A percentile compares a stretch with the other conserved stretches of the same genome.
These are phyloP conservation scores for Xylaria arbuscula DNA, from an alignment of 2,329 filamentous ascomycete species.

Conservation along the genomic window DNA sequence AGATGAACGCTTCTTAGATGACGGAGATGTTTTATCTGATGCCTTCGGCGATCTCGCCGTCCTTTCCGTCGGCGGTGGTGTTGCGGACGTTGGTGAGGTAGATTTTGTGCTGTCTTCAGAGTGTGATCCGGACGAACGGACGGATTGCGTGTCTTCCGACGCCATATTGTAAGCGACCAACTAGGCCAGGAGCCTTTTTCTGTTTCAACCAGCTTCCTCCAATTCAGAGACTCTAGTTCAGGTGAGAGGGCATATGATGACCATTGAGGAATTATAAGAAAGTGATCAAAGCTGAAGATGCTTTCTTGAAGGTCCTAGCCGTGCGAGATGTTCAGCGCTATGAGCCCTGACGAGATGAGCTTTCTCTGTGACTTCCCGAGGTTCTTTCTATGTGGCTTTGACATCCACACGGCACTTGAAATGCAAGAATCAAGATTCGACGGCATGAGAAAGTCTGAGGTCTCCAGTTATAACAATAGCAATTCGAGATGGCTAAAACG, in stretches of 20 bases:
- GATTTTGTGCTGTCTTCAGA: slow-evolving; percentile 35
- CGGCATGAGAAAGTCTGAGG: slow-evolving; percentile 43
- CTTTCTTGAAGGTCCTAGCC: slow-evolving; percentile 26
- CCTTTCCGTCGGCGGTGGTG: slow-evolving; percentile 18
- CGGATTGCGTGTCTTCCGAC: slow-evolving; percentile 41
- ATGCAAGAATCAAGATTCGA: slow-evolving; percentile 37
- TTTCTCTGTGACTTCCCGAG: slow-evolving; percentile 30
- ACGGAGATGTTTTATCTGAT: slow-evolving; percentile 36
- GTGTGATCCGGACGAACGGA: slow-evolving; percentile 45
- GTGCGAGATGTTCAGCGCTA: slow-evolving; percentile 34
- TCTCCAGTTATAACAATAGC: slow-evolving; percentile 35
- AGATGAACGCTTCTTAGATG: slow-evolving; percentile 50
- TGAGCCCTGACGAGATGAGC: slow-evolving; percentile 33
- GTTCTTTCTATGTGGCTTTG: slow-evolving; percentile 34
- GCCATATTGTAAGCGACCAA: slow-evolving; percentile 38
- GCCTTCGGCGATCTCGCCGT: slow-evolving; percentile 35
- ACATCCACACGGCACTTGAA: slow-evolving; percentile 44
- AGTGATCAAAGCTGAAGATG: slow-evolving; percentile 32
- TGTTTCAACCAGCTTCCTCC: slow-evolving; percentile 26
- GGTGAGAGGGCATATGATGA: slow-evolving; percentile 16
- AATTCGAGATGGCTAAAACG: slow-evolving; percentile 36
- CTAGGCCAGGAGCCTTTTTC: slow-evolving; percentile 18
- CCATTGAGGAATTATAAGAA: slow-evolving; percentile 21
- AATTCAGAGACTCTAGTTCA: slow-evolving; percentile 15
- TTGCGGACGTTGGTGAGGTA: slow-evolving; percentile 25